Percentiles rank a stretch among this genome's conserved stretches.
Conservation (phyloP, 441 rosid genomes). For the Pelargonium australe region DNA sequence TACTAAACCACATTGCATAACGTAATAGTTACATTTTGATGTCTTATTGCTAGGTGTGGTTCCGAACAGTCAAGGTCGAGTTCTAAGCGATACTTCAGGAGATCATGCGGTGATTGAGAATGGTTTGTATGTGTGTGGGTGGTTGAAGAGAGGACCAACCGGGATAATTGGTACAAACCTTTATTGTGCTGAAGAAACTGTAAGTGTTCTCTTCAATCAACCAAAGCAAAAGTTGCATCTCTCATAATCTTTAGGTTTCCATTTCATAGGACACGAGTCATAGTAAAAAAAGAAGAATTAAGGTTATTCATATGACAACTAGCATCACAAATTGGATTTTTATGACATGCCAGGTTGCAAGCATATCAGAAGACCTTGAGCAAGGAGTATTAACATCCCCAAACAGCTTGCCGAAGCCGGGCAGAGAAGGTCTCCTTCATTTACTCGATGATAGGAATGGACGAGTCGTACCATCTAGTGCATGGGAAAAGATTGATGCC, state of each 20-base stretch:
- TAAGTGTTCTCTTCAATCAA: slow-evolving; percentile 26
- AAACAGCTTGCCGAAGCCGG: slow-evolving; percentile 35
- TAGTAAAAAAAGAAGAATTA: neutral
- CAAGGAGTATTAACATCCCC: slow-evolving; percentile 31
- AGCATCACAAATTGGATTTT: neutral
- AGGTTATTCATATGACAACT: neutral
- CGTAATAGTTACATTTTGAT: neutral
- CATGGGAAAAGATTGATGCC: slow-evolving; percentile 66
- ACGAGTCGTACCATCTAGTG: slow-evolving; percentile 42
- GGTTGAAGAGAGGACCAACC: slow-evolving; percentile 93
- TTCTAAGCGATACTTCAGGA: slow-evolving; percentile 39
- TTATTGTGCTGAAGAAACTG: slow-evolving; percentile 84
- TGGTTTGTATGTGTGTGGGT: slow-evolving; percentile 87
- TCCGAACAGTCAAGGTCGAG: slow-evolving; percentile 63
- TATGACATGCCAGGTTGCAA: slow-evolving; percentile 45
- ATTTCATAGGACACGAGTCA: neutral
- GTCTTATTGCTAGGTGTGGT: slow-evolving; percentile 51
- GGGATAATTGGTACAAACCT: slow-evolving; percentile 88
- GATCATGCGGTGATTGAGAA: slow-evolving; percentile 36
- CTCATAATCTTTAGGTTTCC: neutral
- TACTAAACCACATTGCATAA: neutral
- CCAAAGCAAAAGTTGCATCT: neutral
- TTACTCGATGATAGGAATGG: slow-evolving; percentile 43
- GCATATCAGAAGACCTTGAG: slow-evolving; percentile 63
- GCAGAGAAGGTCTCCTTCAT: slow-evolving; percentile 59